phyloP scores from a whole-genome alignment of 2,329 filamentous ascomycete species.

The Claviceps sp. region DNA sequence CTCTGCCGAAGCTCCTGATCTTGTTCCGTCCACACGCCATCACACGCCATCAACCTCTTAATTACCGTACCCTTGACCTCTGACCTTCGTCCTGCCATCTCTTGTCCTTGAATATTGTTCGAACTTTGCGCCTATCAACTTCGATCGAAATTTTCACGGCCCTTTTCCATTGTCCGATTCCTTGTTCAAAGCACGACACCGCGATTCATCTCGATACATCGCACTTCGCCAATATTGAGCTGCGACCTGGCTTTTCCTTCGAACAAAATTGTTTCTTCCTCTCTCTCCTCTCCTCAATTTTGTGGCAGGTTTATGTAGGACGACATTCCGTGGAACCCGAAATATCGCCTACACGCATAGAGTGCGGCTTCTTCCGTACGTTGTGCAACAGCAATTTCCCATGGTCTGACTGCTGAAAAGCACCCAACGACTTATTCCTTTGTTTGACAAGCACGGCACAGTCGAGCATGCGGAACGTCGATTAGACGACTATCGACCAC shows the following conservation, averaged over 20 bases:
- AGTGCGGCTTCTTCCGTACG: background rate
- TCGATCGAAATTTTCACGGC: background rate
- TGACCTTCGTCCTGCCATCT: background rate
- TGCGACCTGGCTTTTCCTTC: background rate
- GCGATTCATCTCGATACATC: background rate
- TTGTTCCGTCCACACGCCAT: background rate
- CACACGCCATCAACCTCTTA: too few species aligned
- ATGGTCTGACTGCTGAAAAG: background rate
- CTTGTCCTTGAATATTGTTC: background rate
- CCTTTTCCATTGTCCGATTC: background rate
- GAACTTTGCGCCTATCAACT: background rate
- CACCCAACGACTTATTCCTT: background rate
- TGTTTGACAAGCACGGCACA: background rate
- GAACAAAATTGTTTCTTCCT: background rate
- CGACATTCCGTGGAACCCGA: background rate
- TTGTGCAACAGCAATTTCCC: background rate
- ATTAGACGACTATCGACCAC: background rate
- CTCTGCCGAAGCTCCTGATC: background rate
- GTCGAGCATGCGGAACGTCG: slow-evolving; percentile 9
- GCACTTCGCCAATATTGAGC: background rate
- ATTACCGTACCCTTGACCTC: background rate
- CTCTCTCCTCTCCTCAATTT: background rate
- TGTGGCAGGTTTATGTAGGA: background rate
- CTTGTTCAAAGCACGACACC: background rate
- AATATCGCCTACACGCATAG: background rate